These are phyloP conservation scores for Mycena galopus DNA, from an alignment of 768 basidiomycete species.

Conservation along the genomic window DNA sequence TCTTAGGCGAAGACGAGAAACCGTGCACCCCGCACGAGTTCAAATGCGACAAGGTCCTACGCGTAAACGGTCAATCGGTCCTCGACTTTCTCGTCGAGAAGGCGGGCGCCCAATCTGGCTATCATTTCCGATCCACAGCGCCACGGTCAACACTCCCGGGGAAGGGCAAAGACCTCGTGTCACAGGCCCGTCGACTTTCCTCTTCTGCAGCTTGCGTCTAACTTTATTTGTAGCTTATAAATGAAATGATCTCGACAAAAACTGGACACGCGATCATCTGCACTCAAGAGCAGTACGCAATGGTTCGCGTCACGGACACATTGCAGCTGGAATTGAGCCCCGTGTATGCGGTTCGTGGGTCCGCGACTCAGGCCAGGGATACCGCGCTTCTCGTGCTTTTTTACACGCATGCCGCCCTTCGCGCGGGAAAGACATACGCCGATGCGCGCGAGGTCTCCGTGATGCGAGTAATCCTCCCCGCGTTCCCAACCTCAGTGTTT, in stretches of 20 bases:
- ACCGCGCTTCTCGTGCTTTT: constrained; percentile 18
- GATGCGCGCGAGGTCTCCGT: neutral
- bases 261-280: constrained; percentile 22
- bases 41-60: constrained; percentile 13
- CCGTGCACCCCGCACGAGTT: constrained; percentile 23
- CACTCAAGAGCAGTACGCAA: constrained; percentile 12
- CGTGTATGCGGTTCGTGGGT: constrained; percentile 2
- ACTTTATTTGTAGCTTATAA: constrained; percentile 1
- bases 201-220: constrained; percentile 1
- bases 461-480: constrained; percentile 4
- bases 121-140: neutral
- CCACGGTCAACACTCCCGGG: constrained; percentile 12
- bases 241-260: constrained; percentile 15
- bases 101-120: neutral
- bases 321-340: constrained; percentile 21
- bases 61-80: neutral
- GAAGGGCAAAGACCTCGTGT: constrained; percentile 1
- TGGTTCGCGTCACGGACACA: constrained; percentile 3
- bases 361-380: constrained; percentile 5
- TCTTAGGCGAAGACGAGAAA: neutral
- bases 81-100: constrained; percentile 18
- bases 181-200: constrained; percentile 4
- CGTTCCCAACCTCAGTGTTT: constrained; percentile 18
- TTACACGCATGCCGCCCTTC: constrained; percentile 20
- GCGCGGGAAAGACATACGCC: constrained; percentile 5